These are phyloP conservation scores for Globisporangium solare DNA, from an alignment of 352 stramenopile species.

Conservation along the genomic window DNA sequence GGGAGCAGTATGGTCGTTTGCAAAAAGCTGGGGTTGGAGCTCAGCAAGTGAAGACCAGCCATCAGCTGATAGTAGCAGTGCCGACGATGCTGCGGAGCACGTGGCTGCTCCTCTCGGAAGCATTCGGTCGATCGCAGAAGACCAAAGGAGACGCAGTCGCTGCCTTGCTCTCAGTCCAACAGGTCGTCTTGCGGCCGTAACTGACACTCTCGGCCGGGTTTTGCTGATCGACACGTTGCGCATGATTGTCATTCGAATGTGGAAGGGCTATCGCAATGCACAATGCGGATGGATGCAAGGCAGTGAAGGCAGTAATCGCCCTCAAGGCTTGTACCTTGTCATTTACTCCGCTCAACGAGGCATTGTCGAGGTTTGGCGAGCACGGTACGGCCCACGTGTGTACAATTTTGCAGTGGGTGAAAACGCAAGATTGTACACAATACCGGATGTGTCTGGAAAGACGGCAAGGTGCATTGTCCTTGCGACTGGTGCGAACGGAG, in stretches of 20 bases:
- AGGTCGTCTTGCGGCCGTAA: constrained; percentile 59
- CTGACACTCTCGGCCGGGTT: constrained; percentile 72
- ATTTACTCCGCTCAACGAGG: constrained; percentile 83
- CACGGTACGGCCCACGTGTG: constrained; percentile 66
- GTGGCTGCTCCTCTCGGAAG: constrained; percentile 56
- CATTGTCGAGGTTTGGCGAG: constrained; percentile 81
- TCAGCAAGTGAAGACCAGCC: constrained; percentile 11
- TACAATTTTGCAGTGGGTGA: constrained; percentile 71
- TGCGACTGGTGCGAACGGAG: constrained; percentile 21
- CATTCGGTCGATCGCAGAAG: constrained; percentile 51
- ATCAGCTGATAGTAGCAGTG: constrained; percentile 18
- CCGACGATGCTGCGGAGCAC: constrained; percentile 62
- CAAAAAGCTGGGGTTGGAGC: constrained; percentile 76
- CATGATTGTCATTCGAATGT: constrained; percentile 83
- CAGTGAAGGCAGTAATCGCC: constrained; percentile 37
- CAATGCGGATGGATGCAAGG: constrained; percentile 82
- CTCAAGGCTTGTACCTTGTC: constrained; percentile 67
- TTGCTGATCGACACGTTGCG: constrained; percentile 71
- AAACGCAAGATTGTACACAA: constrained; percentile 62
- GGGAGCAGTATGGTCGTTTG: constrained; percentile 78
- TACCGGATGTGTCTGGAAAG: constrained; percentile 28
- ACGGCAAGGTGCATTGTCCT: constrained; percentile 55
- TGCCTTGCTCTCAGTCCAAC: constrained; percentile 67
- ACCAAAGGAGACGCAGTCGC: constrained; percentile 50
- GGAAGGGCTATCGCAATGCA: constrained; percentile 84